Base-by-base conservation (phyloP, 305 asterid genomes). In the Nicotiana rustica region DNA sequence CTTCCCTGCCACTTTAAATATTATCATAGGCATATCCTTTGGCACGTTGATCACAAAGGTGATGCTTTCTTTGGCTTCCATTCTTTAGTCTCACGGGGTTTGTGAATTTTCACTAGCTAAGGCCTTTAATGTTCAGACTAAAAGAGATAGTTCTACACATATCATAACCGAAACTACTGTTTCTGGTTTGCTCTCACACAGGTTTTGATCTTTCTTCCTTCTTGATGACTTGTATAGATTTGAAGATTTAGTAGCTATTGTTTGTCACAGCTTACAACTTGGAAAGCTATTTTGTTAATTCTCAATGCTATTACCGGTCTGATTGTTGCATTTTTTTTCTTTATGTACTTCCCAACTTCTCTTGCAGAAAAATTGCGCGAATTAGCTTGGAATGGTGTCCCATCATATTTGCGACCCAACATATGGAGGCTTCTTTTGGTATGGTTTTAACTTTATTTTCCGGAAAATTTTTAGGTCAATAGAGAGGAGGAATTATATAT, bases 371-470 rank as follows among this genome's bases (percentile, higher is more conserved):
- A 92, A 86, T 82, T 96, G 87, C 98, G 98, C 56, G 98, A 93
- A 84, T 86, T 93, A 82, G 92, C 99, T 81, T 96, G 99, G 99
- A 96, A 95, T 90, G 99, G 99, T 77, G 92, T 96, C 82, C 99
- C 99, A 44, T 91, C 94, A 33, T 88, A 96, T 88, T 77, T 93
- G 84, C 98, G 99, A 64, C 98, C 99, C 67, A 89, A 90, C 59
- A 94, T 96, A 47, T 96, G 99, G 98, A 89, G 98, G 85, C 97
- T 96, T 90, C 97, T 96, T 82, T 88, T 96, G 99, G 99, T 95
- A 93, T 81, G 93, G 71, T 6, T 69, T 49, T 29, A 52, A 35
- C 44, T 65, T 49, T 9, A 82, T 60, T 71, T 68, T 78, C 80
- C 18, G 69, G 71, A 68, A 62, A 61, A 66, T 17, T 41, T 41